Evolutionary conservation across 495 filamentous ascomycete genomes (phyloP).

Genomic region (Talaromyces adpressus): DNA sequence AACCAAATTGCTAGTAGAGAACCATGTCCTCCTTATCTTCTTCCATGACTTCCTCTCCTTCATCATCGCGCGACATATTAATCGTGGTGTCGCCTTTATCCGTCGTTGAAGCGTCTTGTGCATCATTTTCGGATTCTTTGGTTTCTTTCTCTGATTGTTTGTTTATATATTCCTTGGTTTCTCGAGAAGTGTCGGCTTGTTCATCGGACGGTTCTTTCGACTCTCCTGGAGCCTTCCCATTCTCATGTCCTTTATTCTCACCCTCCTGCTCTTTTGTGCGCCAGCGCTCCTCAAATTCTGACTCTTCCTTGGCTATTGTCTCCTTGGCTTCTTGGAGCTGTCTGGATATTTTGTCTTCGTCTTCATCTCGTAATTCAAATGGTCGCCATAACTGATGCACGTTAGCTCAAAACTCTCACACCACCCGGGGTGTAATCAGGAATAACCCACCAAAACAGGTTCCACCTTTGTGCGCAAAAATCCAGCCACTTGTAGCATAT

Average conservation of each 20-base stretch:
- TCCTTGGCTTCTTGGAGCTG: conserved; percentile 53
- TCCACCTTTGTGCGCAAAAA: conserved; percentile 67
- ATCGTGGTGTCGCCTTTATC: background rate
- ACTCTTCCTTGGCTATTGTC: conserved; percentile 42
- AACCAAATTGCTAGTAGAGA: conserved; percentile 55
- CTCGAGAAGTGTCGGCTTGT: background rate
- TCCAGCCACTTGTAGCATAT: conserved; percentile 63
- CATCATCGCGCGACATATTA: conserved; percentile 39
- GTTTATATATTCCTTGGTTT: background rate
- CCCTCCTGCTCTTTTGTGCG: conserved; percentile 1
- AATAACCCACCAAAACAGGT: conserved; percentile 64
- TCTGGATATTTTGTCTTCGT: conserved; percentile 53
- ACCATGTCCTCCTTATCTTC: conserved; percentile 80
- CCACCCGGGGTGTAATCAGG: conserved; percentile 3
- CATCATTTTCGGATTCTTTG: background rate
- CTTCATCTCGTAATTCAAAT: conserved; percentile 62
- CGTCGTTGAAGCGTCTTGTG: background rate
- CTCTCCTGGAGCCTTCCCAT: background rate
- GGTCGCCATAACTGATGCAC: conserved; percentile 75
- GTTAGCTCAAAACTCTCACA: background rate
- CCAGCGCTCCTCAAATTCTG: conserved; percentile 39
- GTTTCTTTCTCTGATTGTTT: background rate
- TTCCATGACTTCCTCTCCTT: conserved; percentile 65
- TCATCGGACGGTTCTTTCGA: background rate
- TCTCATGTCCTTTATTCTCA: background rate